Base-by-base conservation (phyloP, 768 basidiomycete species). In the Neoboletus magnificus region DNA sequence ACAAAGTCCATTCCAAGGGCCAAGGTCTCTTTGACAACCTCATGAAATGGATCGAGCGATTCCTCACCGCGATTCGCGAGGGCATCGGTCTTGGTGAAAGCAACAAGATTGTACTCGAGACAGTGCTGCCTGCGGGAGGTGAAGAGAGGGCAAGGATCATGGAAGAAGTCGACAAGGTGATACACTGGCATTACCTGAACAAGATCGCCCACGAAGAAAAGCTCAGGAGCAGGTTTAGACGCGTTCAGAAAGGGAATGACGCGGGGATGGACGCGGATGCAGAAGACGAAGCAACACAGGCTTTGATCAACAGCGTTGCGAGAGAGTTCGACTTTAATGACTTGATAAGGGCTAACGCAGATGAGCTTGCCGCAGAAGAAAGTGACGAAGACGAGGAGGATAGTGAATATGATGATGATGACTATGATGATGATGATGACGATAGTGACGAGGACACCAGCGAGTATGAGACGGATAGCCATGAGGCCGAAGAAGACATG, bases 1-100 rank as follows among this genome's bases (percentile, higher is more conserved):
- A 99, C 82, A 97, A 96, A 63, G 97, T 99, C 2, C 97, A 99
- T 67, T 87, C 93, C 43, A 98, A 98, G 69, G 97, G 97, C 35
- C 89, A 94, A 66, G 89, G 87, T 22, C 80, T 99, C 13, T 99
- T 99, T 70, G 89, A 94, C 65, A 84, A 81, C 64, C 84, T 99
- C 54, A 98, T 98, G 93, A 82, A 79, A 37, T 99, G 97, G 97
- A 89, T 97, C 70, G 95, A 98, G 72, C 82, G 91, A 35, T 98
- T 98, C 76, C 79, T 98, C 56, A 89, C 89, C 25, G 82, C 90
- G 51, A 83, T 94, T 45, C 89, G 97, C 12, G 93, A 95, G 57
- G 97, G 97, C 5, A 72, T 98, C 23, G 40, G 37, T 20, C 15
- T 23, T 10, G 52, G 65, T 11, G 64, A 43, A 41, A 51, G 25